phyloP scores from a whole-genome alignment of 75 land plant species.

The Cryptomeria japonica region DNA sequence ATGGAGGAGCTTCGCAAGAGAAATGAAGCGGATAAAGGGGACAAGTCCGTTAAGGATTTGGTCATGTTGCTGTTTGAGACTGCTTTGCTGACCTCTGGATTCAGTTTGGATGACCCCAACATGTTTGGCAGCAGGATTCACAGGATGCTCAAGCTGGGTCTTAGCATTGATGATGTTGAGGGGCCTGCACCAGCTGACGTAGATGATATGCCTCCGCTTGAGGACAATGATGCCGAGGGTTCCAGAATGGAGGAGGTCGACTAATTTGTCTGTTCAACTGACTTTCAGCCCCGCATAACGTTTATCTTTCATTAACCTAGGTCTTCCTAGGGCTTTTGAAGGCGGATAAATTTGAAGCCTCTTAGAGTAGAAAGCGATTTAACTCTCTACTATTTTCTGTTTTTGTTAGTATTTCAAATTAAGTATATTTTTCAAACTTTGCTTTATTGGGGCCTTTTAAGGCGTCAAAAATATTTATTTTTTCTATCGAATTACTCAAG shows the following conservation, averaged over 20 bases:
- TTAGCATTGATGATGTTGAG: slow-evolving; percentile 22
- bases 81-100: slow-evolving; percentile 28
- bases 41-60: slow-evolving; percentile 34
- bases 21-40: slow-evolving; percentile 30
- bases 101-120: slow-evolving; percentile 37
- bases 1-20: slow-evolving; percentile 18
- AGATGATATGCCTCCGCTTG: background rate
- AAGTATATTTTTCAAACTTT: background rate
- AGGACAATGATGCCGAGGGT: slow-evolving; percentile 20
- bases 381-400: background rate
- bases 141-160: slow-evolving; percentile 39
- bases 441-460: too few relatives aligned
- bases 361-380: background rate
- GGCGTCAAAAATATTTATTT: too few relatives aligned
- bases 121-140: slow-evolving; percentile 26
- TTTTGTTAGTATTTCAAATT: background rate
- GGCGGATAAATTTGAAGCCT: background rate
- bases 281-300: background rate
- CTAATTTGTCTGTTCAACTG: background rate
- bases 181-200: background rate
- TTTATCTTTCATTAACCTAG: background rate
- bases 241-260: slow-evolving; percentile 1
- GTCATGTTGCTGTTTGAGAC: slow-evolving; percentile 44
- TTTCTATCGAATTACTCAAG: too few relatives aligned
- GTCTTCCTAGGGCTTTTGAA: background rate